Base-by-base conservation (phyloP, 2,329 filamentous ascomycete genomes). In the Fusarium chlamydosporum region DNA sequence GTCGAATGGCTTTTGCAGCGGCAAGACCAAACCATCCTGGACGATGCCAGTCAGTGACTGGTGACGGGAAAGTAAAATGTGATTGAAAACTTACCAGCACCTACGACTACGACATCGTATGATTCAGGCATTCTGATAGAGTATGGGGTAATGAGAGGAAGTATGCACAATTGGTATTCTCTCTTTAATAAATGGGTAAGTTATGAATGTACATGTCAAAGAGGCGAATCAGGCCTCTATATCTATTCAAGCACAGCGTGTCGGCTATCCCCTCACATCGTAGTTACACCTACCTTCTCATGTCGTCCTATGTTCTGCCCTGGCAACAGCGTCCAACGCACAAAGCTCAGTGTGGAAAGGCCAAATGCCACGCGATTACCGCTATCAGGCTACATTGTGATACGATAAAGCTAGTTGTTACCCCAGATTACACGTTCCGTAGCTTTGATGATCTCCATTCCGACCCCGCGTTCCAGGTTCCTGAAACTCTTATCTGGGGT, bases 1-100 rank as follows among this genome's bases (percentile, higher is more conserved):
- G 78, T 7, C 81, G 76, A 67, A 85, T 86, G 4, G 84, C 83
- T 68, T 85, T 87, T 34, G 86, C 82, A 4, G 82, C 81, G 4
- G 81, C 81, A 9, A 88, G 81, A 18, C 86, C 86, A 71, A 78
- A 81, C 80, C 81, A 85, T 56, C 84, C 84, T 79, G 15, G 5
- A 1, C 1, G 3, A 1, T 15, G n/a, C 59, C 42, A 64, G 35
- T 27, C 13, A 2, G 13, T 3, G 26, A 13, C 10, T 2, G 11
- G 3, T 6, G 12, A n/a, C 12, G 6, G 2, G 13, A 1, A 2
- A 23, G 2, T 15, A 15, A 6, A 8, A 23, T 23, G 6, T 23
- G 23, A 23, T 23, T 23, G 6, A 23, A 23, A 4, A 56, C 65
- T 45, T 51, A 75, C 72, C 72, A 1, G 72, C 68, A 4, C 72